Evolutionary conservation across 2,329 filamentous ascomycete genomes (phyloP).

Genomic region (Penicillium fuscoglaucum): DNA sequence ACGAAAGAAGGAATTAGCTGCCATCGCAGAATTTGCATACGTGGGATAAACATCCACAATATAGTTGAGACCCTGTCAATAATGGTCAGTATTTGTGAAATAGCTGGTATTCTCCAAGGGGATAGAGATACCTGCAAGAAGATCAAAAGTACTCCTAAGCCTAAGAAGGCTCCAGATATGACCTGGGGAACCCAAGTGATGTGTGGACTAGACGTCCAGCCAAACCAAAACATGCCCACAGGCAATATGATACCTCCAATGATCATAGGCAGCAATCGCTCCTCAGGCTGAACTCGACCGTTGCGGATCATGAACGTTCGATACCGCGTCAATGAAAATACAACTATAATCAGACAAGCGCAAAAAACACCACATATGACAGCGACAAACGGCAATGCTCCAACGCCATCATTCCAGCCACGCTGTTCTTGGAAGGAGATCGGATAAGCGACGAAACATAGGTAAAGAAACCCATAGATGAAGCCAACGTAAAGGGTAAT

Average conservation of each 20-base stretch:
- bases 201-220: conserved; percentile 45
- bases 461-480: conserved; percentile 36
- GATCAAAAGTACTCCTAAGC: neutral
- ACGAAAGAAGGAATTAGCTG: conserved; percentile 34
- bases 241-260: conserved; percentile 44
- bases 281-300: conserved; percentile 40
- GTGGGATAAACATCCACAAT: conserved; percentile 38
- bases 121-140: conserved; percentile 2
- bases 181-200: conserved; percentile 43
- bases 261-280: conserved; percentile 48
- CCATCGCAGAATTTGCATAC: conserved; percentile 36
- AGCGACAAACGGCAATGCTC: conserved; percentile 49
- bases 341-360: conserved; percentile 33
- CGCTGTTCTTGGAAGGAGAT: conserved; percentile 44
- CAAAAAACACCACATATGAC: conserved; percentile 47
- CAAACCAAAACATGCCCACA: conserved; percentile 49
- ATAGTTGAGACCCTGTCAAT: conserved; percentile 31
- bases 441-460: conserved; percentile 39
- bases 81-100: neutral
- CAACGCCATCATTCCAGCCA: conserved; percentile 44
- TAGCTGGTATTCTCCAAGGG: no score
- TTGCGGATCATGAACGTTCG: conserved; percentile 19
- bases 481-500: conserved; percentile 45
- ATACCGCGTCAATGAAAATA: conserved; percentile 35
- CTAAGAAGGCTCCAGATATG: conserved; percentile 40